Percentiles rank a stretch among this genome's conserved stretches.
Evolutionary conservation across 352 stramenopile species (phyloP).

Genomic region (Globisporangium emineosum): DNA sequence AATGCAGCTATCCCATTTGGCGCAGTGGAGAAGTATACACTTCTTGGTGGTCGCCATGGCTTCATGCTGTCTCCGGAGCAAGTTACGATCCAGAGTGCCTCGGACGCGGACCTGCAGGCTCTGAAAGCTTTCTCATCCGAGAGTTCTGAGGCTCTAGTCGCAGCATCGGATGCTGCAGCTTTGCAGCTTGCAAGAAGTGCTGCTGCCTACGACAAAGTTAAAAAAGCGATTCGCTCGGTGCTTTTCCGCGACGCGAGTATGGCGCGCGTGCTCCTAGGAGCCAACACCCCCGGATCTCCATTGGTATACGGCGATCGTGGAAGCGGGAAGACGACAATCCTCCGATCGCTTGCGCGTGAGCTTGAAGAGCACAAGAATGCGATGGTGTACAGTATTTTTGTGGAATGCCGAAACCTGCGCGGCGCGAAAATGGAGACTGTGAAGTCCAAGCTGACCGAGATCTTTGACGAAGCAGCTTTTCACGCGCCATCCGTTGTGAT

Average conservation of each 20-base stretch:
- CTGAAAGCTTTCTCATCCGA: constrained; percentile 22
- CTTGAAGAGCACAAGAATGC: constrained; percentile 29
- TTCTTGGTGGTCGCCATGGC: constrained; percentile 37
- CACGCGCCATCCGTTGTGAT: constrained; percentile 64
- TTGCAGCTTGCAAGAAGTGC: constrained; percentile 39
- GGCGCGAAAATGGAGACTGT: constrained; percentile 87
- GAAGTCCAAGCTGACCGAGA: constrained; percentile 53
- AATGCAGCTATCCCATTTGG: constrained; percentile 44
- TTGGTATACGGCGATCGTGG: constrained; percentile 74
- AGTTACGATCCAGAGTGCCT: constrained; percentile 32
- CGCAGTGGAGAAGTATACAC: constrained; percentile 53
- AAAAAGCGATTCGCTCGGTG: constrained; percentile 44
- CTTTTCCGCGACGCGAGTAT: constrained; percentile 47
- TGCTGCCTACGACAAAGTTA: constrained; percentile 40
- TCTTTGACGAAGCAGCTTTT: constrained; percentile 45
- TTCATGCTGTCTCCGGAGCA: constrained; percentile 27
- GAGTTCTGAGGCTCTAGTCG: constrained; percentile 5
- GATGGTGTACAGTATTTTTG: constrained; percentile 39
- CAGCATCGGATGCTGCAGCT: constrained; percentile 24
- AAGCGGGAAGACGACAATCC: constrained; percentile 76
- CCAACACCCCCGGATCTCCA: constrained; percentile 52
- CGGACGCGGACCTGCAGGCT: constrained; percentile 20
- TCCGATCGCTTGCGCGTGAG: constrained; percentile 43
- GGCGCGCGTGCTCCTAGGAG: constrained; percentile 55
- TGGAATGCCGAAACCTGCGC: constrained; percentile 71